Percentiles rank a stretch among this genome's conserved stretches.
These are phyloP conservation scores for Phytophthora parvispora DNA, from an alignment of 352 stramenopile species.

Conservation along the genomic window DNA sequence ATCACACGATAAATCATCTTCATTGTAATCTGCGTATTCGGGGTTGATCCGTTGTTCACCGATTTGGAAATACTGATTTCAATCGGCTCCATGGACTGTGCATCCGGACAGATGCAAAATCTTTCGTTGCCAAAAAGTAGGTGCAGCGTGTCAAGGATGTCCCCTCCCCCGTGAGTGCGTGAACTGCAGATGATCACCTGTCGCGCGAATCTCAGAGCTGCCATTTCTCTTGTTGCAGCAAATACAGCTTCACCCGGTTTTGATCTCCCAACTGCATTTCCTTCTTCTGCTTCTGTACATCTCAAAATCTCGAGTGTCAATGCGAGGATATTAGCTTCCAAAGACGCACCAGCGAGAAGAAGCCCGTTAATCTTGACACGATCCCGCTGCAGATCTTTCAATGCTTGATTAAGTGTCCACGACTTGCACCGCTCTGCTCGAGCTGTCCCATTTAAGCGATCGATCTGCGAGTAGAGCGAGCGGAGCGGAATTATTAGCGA, in stretches of 20 bases:
- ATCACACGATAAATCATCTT: constrained; percentile 56
- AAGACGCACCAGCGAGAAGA: constrained; percentile 37
- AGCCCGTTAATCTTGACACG: constrained; percentile 64
- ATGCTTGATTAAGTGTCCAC: constrained; percentile 61
- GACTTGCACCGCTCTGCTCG: constrained; percentile 55
- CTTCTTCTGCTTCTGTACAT: neutral
- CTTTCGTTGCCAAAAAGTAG: constrained; percentile 53
- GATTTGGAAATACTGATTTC: constrained; percentile 38
- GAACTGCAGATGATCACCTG: constrained; percentile 72
- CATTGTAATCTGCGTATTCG: constrained; percentile 47
- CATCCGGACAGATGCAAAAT: constrained; percentile 67
- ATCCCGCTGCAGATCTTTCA: constrained; percentile 78
- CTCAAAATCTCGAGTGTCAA: constrained; percentile 32
- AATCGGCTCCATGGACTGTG: constrained; percentile 51
- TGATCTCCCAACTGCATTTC: neutral
- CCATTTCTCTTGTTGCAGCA: constrained; percentile 39
- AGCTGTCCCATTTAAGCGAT: constrained; percentile 43
- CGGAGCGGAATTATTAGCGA: constrained; percentile 52
- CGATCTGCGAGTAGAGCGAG: constrained; percentile 65
- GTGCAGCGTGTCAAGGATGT: constrained; percentile 76
- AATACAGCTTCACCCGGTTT: neutral
- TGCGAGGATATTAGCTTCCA: constrained; percentile 37
- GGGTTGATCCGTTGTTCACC: neutral
- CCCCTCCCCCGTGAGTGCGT: constrained; percentile 68
- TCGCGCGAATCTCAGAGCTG: constrained; percentile 62